These are phyloP conservation scores for Yamadazyma jaroonii DNA, from an alignment of 1,139 yeast species.

Conservation along the genomic window DNA sequence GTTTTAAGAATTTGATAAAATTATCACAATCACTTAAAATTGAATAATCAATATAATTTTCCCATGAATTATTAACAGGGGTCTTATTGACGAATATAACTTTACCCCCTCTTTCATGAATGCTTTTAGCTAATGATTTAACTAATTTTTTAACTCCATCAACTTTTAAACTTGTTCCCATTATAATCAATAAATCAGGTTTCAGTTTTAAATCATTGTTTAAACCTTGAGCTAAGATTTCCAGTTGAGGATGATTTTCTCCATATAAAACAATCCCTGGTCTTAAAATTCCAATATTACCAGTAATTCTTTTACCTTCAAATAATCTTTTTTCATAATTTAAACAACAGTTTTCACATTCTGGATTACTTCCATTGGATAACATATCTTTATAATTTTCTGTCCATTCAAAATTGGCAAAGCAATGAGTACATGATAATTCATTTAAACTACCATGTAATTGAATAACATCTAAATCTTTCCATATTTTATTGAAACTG, in stretches of 20 bases:
- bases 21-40: constrained; percentile 77
- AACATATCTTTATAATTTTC: constrained; percentile 42
- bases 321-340: constrained; percentile 51
- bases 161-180: constrained; percentile 77
- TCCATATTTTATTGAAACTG: constrained; percentile 49
- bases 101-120: constrained; percentile 59
- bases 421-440: constrained; percentile 72
- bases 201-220: constrained; percentile 50
- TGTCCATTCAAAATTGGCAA: constrained; percentile 59
- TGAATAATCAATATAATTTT: constrained; percentile 64
- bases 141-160: constrained; percentile 71
- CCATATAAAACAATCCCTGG: constrained; percentile 80
- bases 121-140: constrained; percentile 52
- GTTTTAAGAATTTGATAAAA: constrained; percentile 58
- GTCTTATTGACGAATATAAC: constrained; percentile 65
- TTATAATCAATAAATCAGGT: constrained; percentile 66
- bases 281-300: constrained; percentile 60
- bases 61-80: constrained; percentile 53
- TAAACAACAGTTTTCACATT: constrained; percentile 58
- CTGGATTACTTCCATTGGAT: constrained; percentile 57
- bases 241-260: constrained; percentile 75
- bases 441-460: constrained; percentile 85
- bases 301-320: constrained; percentile 59
- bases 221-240: constrained; percentile 58
- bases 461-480: constrained; percentile 72